A percentile compares a stretch with the other conserved stretches of the same genome.
These are phyloP conservation scores for Tylopilus sp. DNA, from an alignment of 768 basidiomycete genomes.

Conservation along the genomic window DNA sequence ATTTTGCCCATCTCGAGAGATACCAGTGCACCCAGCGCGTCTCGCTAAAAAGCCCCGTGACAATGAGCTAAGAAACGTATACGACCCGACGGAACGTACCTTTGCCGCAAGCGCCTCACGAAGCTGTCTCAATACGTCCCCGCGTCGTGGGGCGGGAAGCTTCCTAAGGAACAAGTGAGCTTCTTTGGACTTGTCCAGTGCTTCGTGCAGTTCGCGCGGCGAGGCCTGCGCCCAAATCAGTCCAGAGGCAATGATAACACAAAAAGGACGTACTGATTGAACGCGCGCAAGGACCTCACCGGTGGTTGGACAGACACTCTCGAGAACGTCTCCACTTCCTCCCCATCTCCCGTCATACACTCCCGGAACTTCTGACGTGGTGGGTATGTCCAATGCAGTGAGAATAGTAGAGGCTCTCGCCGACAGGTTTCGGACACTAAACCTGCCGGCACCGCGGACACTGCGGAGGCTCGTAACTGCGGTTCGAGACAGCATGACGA, in stretches of 20 bases:
- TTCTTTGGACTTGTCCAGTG: constrained; percentile 66
- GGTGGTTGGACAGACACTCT: constrained; percentile 80
- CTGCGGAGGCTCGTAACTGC: constrained; percentile 7
- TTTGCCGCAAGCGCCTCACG: constrained; percentile 76
- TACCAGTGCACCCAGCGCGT: constrained; percentile 76
- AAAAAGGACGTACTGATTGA: constrained; percentile 48
- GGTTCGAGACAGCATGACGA: constrained; percentile 25
- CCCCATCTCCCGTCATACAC: constrained; percentile 84
- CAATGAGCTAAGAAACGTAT: constrained; percentile 7
- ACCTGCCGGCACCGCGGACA: constrained; percentile 16
- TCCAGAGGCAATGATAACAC: neutral
- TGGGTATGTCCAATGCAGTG: constrained; percentile 56
- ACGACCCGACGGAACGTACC: constrained; percentile 36
- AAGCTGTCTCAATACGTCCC: constrained; percentile 86
- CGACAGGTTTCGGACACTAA: constrained; percentile 48
- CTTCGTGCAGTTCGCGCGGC: constrained; percentile 65
- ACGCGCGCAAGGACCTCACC: constrained; percentile 81
- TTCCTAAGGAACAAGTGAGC: constrained; percentile 70
- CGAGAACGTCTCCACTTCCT: constrained; percentile 65
- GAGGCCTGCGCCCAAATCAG: constrained; percentile 48
- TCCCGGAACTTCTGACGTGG: constrained; percentile 57
- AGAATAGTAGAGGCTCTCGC: constrained; percentile 68
- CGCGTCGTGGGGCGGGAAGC: constrained; percentile 83
- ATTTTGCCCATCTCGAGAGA: constrained; percentile 93
- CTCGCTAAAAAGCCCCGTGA: constrained; percentile 45